These are phyloP conservation scores for Eutypa lata DNA, from an alignment of 2,329 filamentous ascomycete species.

Conservation along the genomic window DNA sequence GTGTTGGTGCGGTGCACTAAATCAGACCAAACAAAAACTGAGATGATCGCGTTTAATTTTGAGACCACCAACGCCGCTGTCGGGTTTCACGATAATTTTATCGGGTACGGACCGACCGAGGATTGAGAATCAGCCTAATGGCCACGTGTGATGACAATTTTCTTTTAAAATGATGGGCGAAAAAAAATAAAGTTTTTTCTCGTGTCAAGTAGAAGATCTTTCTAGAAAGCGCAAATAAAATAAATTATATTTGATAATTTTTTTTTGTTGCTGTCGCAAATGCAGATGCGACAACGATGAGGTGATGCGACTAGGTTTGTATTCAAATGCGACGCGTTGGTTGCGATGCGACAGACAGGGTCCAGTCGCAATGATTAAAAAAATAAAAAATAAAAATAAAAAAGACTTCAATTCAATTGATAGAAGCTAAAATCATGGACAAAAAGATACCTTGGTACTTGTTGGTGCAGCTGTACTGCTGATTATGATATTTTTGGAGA, in stretches of 20 bases:
- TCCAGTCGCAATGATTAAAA: constrained; percentile 12
- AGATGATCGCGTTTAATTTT: constrained; percentile 6
- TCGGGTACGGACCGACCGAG: background rate
- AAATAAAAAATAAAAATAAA: constrained; percentile 16
- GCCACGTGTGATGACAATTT: background rate
- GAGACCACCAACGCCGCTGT: constrained; percentile 12
- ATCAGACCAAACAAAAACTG: constrained; percentile 20
- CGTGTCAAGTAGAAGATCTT: too few species aligned
- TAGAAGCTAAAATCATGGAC: constrained; percentile 3
- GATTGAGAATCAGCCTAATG: constrained; percentile 1
- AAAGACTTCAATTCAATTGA: constrained; percentile 12
- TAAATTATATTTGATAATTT: background rate
- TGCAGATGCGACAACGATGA: background rate
- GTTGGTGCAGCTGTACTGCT: constrained; percentile 9
- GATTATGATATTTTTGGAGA: constrained; percentile 13
- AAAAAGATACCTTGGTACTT: constrained; percentile 26
- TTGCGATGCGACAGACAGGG: background rate
- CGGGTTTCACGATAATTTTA: constrained; percentile 18
- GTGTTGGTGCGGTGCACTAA: constrained; percentile 23
- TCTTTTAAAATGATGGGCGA: background rate
- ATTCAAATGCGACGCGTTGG: background rate
- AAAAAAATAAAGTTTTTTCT: background rate
- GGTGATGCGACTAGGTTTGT: background rate
- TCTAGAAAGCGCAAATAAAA: background rate
- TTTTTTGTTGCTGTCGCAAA: background rate